A percentile compares a stretch with the other conserved stretches of the same genome.
phyloP scores from a whole-genome alignment of 352 stramenopile species.

The Globisporangium cylindrosporum region DNA sequence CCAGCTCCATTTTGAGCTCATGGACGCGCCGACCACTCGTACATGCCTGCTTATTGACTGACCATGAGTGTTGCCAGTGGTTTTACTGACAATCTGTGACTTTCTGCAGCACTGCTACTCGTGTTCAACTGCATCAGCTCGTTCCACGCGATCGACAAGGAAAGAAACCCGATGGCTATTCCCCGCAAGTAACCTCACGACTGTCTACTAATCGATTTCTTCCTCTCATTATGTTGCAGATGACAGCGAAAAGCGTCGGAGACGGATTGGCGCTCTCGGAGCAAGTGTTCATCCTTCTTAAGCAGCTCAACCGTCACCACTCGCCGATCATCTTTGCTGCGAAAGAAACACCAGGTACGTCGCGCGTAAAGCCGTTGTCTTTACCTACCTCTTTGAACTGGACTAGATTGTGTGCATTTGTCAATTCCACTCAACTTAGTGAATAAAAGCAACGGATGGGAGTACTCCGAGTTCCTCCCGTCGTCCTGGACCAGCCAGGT shows the following conservation, averaged over 20 bases:
- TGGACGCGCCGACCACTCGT: slow-evolving; percentile 47
- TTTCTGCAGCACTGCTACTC: slow-evolving; percentile 42
- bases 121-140: slow-evolving; percentile 63
- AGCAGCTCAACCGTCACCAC: slow-evolving; percentile 67
- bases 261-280: slow-evolving; percentile 50
- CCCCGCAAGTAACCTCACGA: not conserved
- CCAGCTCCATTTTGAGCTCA: slow-evolving; percentile 61
- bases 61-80: not conserved
- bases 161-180: slow-evolving; percentile 3
- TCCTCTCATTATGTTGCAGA: slow-evolving; percentile 23
- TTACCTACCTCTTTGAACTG: too few species aligned
- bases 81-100: not conserved
- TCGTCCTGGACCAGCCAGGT: slow-evolving; percentile 67
- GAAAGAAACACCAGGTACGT: slow-evolving; percentile 39
- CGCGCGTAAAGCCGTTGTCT: not conserved
- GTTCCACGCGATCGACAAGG: slow-evolving; percentile 70
- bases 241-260: slow-evolving; percentile 52
- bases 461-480: slow-evolving; percentile 52
- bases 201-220: not conserved
- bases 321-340: slow-evolving; percentile 64
- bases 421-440: not conserved
- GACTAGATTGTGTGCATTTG: not conserved
- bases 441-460: slow-evolving; percentile 31
- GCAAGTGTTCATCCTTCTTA: slow-evolving; percentile 62
- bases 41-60: slow-evolving; percentile 8